These are phyloP conservation scores for Taphrina communis DNA, from an alignment of 1,139 yeast genomes.

Conservation along the genomic window DNA sequence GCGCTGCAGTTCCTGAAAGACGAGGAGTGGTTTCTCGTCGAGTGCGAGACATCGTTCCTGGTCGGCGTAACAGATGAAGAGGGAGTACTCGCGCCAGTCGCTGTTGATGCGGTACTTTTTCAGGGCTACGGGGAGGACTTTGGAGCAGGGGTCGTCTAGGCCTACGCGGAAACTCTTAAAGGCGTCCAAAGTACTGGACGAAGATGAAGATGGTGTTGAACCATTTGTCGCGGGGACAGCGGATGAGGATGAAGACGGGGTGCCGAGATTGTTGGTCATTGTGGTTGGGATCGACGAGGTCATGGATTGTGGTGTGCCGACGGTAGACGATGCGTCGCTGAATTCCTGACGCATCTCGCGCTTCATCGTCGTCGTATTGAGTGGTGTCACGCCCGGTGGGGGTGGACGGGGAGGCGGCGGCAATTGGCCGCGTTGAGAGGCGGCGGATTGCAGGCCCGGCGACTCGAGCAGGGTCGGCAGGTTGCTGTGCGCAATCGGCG, in stretches of 20 bases:
- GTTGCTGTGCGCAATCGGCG: slow-evolving; percentile 26
- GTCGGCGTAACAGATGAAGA: slow-evolving; percentile 73
- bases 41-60: slow-evolving; percentile 82
- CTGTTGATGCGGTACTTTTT: slow-evolving; percentile 78
- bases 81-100: slow-evolving; percentile 88
- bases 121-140: slow-evolving; percentile 87
- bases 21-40: slow-evolving; percentile 85
- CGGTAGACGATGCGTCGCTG: slow-evolving; percentile 1
- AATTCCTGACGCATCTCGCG: slow-evolving; percentile 2
- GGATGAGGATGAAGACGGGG: background rate
- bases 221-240: slow-evolving; percentile 7
- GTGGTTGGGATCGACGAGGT: slow-evolving; percentile 42
- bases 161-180: slow-evolving; percentile 85
- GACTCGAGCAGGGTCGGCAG: slow-evolving; percentile 9
- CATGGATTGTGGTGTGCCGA: slow-evolving; percentile 40
- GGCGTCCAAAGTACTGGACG: slow-evolving; percentile 60
- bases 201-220: too few relatives aligned
- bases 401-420: slow-evolving; percentile 39
- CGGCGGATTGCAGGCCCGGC: slow-evolving; percentile 11
- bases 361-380: background rate
- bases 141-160: slow-evolving; percentile 89
- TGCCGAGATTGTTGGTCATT: slow-evolving; percentile 22
- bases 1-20: slow-evolving; percentile 87
- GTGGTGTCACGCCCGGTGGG: slow-evolving; percentile 37
- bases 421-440: slow-evolving; percentile 9